These are phyloP conservation scores for Teratosphaeria viscida DNA, from an alignment of 2,329 filamentous ascomycete species.

Conservation along the genomic window DNA sequence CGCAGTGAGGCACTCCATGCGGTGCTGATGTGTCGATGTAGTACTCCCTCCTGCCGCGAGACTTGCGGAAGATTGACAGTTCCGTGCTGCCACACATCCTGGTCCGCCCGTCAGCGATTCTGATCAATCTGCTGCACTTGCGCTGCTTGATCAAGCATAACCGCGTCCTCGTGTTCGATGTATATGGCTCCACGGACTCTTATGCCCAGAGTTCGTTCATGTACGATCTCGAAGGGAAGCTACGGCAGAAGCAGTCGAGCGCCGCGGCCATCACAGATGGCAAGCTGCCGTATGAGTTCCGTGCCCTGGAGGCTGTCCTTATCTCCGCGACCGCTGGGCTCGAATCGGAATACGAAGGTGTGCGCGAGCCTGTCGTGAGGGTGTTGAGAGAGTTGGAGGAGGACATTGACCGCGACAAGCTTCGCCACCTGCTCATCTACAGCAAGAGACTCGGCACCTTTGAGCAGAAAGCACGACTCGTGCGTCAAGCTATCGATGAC, in stretches of 20 bases:
- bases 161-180: constrained; percentile 88
- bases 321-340: constrained; percentile 87
- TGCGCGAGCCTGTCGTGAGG: constrained; percentile 81
- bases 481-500: constrained; percentile 90
- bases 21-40: constrained; percentile 33
- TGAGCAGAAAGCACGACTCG: constrained; percentile 89
- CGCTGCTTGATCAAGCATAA: constrained; percentile 93
- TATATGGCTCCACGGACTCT: constrained; percentile 86
- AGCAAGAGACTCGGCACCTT: constrained; percentile 95
- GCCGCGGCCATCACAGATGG: constrained; percentile 35
- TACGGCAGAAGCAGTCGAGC: constrained; percentile 64
- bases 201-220: constrained; percentile 96
- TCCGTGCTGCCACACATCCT: constrained; percentile 92
- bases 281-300: constrained; percentile 84
- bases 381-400: constrained; percentile 87
- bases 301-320: constrained; percentile 86
- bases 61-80: constrained; percentile 95
- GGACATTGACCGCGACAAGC: constrained; percentile 89
- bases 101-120: constrained; percentile 80
- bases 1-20: not conserved
- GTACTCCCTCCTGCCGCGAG: constrained; percentile 87
- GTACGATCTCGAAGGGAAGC: constrained; percentile 88
- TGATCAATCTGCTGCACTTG: constrained; percentile 92
- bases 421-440: constrained; percentile 80
- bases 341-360: constrained; percentile 88